Percentiles rank a stretch among this genome's conserved stretches.
Evolutionary conservation across 2,329 filamentous ascomycete species (phyloP).

Genomic region (Diaporthe sp.): DNA sequence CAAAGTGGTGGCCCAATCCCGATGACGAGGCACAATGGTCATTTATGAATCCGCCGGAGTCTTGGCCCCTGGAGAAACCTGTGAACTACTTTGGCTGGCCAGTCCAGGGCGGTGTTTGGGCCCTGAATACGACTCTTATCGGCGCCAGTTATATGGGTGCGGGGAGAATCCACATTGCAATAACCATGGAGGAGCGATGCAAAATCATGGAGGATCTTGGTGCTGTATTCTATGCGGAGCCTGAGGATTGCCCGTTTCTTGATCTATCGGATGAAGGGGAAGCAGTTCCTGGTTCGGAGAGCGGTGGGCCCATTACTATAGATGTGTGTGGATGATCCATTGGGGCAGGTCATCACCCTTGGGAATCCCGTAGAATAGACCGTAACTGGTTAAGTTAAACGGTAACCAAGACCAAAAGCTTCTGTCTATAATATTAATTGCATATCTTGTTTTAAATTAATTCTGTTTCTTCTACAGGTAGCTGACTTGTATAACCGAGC

Average conservation of each 20-base stretch:
- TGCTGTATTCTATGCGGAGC: not conserved
- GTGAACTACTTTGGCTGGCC: not conserved
- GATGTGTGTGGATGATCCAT: too few species aligned
- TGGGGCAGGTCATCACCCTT: too few species aligned
- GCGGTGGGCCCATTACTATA: too few species aligned
- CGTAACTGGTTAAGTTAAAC: too few species aligned
- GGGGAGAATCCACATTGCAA: not conserved
- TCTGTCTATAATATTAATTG: too few species aligned
- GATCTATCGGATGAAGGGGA: not conserved
- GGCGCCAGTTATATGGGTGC: not conserved
- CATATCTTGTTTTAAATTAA: too few species aligned
- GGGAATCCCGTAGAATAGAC: too few species aligned
- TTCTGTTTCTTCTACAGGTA: too few species aligned
- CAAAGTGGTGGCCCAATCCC: not conserved
- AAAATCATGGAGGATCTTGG: not conserved
- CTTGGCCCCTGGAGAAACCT: too few species aligned
- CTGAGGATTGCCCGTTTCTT: not conserved
- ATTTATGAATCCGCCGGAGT: not conserved
- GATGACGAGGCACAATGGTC: not conserved
- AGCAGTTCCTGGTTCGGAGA: too few species aligned
- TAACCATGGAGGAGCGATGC: not conserved
- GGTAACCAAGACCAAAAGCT: too few species aligned
- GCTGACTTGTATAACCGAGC: too few species aligned
- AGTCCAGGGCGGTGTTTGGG: not conserved
- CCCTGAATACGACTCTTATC: not conserved